phyloP scores from a whole-genome alignment of 805 yeast genomes.

The Hanseniaspora clermontiae region DNA sequence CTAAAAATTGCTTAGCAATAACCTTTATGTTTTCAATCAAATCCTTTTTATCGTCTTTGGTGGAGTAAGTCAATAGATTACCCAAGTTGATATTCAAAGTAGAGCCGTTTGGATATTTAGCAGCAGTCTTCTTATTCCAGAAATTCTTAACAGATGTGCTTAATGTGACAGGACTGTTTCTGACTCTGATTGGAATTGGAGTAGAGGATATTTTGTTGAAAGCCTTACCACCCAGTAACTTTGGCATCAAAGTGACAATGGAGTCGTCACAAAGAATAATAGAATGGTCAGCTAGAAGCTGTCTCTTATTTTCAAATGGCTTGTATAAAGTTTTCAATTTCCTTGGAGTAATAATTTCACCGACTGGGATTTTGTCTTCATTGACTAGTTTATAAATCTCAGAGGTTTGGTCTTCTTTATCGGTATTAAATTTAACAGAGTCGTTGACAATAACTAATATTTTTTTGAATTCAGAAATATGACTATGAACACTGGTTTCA shows the following conservation, averaged over 20 bases:
- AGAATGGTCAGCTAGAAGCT: constrained; percentile 54
- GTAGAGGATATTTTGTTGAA: constrained; percentile 53
- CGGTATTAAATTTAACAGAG: constrained; percentile 37
- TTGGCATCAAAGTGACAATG: constrained; percentile 67
- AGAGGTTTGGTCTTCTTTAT: constrained; percentile 51
- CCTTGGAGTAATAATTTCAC: constrained; percentile 52
- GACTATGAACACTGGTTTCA: constrained; percentile 23
- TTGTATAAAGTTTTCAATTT: constrained; percentile 76
- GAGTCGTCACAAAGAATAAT: constrained; percentile 77
- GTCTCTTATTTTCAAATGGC: constrained; percentile 78
- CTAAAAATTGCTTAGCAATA: constrained; percentile 38
- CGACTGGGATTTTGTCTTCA: constrained; percentile 23
- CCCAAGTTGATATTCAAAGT: constrained; percentile 60
- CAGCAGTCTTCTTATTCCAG: constrained; percentile 42
- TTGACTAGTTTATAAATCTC: constrained; percentile 27
- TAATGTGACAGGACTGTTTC: constrained; percentile 40
- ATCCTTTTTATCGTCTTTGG: constrained; percentile 29
- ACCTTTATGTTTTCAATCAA: constrained; percentile 49
- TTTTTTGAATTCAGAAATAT: constrained; percentile 29
- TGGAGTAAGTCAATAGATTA: constrained; percentile 29
- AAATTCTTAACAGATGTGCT: constrained; percentile 48
- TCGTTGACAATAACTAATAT: constrained; percentile 31
- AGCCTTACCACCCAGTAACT: constrained; percentile 71
- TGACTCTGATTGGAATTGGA: constrained; percentile 53
- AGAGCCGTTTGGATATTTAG: constrained; percentile 61